Evolutionary conservation across 352 stramenopile genomes (phyloP).

Genomic region (Peronospora belbahrii): DNA sequence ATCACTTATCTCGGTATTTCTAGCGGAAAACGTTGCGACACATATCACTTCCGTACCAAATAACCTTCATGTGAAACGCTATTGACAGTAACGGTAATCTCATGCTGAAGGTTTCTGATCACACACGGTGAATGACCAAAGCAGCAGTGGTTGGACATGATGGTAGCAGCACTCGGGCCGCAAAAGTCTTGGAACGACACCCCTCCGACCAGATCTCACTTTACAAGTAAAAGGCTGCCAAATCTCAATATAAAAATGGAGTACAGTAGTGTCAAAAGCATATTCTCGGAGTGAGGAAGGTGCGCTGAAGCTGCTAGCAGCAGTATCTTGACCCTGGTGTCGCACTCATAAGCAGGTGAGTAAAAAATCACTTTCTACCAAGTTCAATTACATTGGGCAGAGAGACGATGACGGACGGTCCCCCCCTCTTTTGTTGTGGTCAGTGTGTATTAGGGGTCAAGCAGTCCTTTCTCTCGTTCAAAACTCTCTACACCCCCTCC

Average conservation of each 20-base stretch:
- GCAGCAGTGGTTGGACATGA: neutral
- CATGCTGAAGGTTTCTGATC: conserved; percentile 8
- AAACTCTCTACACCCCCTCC: conserved; percentile 10
- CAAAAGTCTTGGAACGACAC: too few relatives aligned
- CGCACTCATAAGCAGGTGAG: conserved; percentile 12
- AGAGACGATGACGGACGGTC: conserved; percentile 6
- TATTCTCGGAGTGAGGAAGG: conserved; percentile 5
- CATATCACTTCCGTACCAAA: neutral
- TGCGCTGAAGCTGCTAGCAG: conserved; percentile 10
- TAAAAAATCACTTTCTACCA: conserved; percentile 13
- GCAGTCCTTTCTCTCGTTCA: conserved; percentile 4
- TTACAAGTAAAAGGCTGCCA: too few relatives aligned
- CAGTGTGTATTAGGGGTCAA: conserved; percentile 17
- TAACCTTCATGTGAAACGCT: neutral
- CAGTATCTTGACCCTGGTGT: too few relatives aligned
- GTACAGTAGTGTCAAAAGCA: neutral
- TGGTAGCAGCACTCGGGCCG: conserved; percentile 1
- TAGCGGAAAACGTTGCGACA: neutral
- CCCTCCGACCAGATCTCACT: conserved; percentile 23
- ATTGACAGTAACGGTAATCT: conserved; percentile 1
- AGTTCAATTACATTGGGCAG: conserved; percentile 7
- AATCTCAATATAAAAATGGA: too few relatives aligned
- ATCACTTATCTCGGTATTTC: conserved; percentile 1
- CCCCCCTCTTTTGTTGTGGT: conserved; percentile 5
- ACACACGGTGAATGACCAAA: neutral